These are phyloP conservation scores for Saccharomycopsis guyanensis DNA, from an alignment of 805 yeast species.

Conservation along the genomic window DNA sequence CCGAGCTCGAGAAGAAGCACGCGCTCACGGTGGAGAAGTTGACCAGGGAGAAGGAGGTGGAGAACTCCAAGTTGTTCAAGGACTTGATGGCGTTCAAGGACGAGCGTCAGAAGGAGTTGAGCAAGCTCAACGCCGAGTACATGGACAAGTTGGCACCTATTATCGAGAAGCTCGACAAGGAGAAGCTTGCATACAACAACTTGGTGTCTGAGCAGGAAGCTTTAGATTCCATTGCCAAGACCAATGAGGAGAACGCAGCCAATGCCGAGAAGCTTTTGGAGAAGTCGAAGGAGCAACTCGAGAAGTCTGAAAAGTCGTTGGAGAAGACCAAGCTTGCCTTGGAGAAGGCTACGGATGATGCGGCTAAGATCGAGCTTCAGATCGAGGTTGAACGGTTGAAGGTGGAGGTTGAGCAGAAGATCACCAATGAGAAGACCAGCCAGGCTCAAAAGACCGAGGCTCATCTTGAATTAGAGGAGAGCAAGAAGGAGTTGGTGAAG, in stretches of 20 bases:
- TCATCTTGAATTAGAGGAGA: constrained; percentile 5
- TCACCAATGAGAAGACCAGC: constrained; percentile 15
- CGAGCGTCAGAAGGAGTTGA: constrained; percentile 12
- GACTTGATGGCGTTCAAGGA: constrained; percentile 16
- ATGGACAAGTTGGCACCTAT: constrained; percentile 14
- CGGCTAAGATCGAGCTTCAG: constrained; percentile 15
- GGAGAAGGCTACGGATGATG: constrained; percentile 12
- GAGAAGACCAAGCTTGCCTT: constrained; percentile 10
- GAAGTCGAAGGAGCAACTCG: constrained; percentile 13
- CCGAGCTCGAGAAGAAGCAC: constrained; percentile 16
- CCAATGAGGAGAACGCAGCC: constrained; percentile 9
- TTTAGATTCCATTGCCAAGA: constrained; percentile 9
- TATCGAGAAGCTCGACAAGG: constrained; percentile 11
- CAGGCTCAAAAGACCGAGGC: constrained; percentile 13
- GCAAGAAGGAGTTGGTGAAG: constrained; percentile 8
- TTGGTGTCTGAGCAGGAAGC: constrained; percentile 12
- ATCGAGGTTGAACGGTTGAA: constrained; percentile 15
- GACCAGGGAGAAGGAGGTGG: constrained; percentile 7
- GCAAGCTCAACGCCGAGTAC: constrained; percentile 10
- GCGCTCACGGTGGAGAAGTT: constrained; percentile 13
- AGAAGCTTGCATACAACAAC: constrained; percentile 4
- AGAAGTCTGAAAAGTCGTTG: constrained; percentile 10
- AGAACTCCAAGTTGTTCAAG: constrained; percentile 7
- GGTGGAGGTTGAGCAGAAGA: constrained; percentile 14
- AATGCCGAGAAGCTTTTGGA: constrained; percentile 13